These are phyloP conservation scores for Oryza officinalis DNA, from an alignment of 176 grass and related monocot genomes.

Conservation along the genomic window DNA sequence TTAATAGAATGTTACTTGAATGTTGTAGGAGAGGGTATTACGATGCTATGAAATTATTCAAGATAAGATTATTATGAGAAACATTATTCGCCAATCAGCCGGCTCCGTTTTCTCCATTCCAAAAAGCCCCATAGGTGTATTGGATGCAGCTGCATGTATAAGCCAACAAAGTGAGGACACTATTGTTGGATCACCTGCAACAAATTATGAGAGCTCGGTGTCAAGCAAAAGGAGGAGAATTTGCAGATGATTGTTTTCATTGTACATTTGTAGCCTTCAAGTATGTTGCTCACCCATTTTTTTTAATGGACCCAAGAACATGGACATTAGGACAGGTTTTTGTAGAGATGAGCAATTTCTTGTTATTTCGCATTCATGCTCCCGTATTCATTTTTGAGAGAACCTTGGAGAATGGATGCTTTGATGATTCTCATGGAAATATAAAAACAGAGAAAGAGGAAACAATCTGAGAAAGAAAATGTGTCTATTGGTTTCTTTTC, in stretches of 20 bases:
- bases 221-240: slow-evolving; percentile 64
- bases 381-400: neutral
- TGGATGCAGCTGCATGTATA: slow-evolving; percentile 50
- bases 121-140: slow-evolving; percentile 54
- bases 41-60: slow-evolving; percentile 52
- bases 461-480: neutral
- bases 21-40: slow-evolving; percentile 58
- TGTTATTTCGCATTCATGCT: slow-evolving; percentile 12
- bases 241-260: slow-evolving; percentile 36
- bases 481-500: neutral
- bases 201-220: slow-evolving; percentile 24
- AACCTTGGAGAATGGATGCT: neutral
- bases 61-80: slow-evolving; percentile 37
- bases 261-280: neutral
- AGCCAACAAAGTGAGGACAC: slow-evolving; percentile 51
- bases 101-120: slow-evolving; percentile 18
- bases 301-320: neutral
- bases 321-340: neutral
- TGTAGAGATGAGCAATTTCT: neutral
- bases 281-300: neutral
- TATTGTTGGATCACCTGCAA: slow-evolving; percentile 30
- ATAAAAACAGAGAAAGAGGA: neutral
- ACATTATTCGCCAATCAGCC: slow-evolving; percentile 14
- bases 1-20: neutral
- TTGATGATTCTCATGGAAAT: neutral